Evolutionary conservation across 1,284 basidiomycete species (phyloP).

Genomic region (Trichosporon sp.): DNA sequence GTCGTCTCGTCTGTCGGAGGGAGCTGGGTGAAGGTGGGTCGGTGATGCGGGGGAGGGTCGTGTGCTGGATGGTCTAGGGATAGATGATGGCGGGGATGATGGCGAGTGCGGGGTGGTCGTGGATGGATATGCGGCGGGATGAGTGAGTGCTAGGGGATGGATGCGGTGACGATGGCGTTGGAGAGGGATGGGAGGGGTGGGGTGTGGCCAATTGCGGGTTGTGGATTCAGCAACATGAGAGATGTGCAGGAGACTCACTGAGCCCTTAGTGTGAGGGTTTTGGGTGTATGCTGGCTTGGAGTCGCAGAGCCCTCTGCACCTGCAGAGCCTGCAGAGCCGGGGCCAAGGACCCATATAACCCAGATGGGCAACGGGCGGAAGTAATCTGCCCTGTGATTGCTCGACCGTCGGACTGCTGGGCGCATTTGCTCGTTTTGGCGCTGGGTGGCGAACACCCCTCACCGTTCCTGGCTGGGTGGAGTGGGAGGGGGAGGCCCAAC

Average conservation of each 20-base stretch:
- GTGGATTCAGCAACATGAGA: slow-evolving; percentile 12
- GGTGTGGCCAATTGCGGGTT: neutral
- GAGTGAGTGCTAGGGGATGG: neutral
- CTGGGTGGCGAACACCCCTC: neutral
- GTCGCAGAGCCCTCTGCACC: too few relatives aligned
- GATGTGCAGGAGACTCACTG: slow-evolving; percentile 14
- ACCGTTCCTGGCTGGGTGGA: neutral
- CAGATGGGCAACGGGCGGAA: neutral
- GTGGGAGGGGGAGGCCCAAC: neutral
- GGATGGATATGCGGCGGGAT: neutral
- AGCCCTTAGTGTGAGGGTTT: slow-evolving; percentile 8
- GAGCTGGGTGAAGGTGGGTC: neutral
- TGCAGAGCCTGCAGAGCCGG: neutral
- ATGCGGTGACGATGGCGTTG: neutral
- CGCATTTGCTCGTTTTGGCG: neutral
- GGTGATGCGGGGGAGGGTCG: neutral
- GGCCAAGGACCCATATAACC: too few relatives aligned
- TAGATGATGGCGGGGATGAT: neutral
- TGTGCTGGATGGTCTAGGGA: neutral
- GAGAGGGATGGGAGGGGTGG: neutral
- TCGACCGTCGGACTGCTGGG: neutral
- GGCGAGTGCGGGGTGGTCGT: neutral
- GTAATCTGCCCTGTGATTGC: slow-evolving; percentile 6
- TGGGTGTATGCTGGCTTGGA: neutral
- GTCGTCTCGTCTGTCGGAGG: neutral